phyloP scores from a whole-genome alignment of 331 rosid genomes.

The Pyracantha coccinea region DNA sequence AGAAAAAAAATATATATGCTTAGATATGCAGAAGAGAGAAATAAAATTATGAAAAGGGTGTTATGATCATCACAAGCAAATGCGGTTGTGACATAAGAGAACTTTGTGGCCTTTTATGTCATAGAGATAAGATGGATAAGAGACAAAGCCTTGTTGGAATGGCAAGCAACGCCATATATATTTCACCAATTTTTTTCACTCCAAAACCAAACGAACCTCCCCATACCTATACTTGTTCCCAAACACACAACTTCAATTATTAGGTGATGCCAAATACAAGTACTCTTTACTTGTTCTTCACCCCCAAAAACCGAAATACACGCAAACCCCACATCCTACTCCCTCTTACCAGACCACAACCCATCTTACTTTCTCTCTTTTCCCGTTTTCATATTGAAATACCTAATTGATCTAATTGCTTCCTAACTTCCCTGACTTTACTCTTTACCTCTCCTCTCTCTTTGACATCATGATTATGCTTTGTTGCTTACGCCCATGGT shows the following conservation, averaged over 20 bases:
- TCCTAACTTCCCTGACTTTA: constrained; percentile 18
- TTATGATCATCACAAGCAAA: background rate
- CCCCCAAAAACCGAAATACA: background rate
- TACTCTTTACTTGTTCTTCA: background rate
- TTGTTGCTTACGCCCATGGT: background rate
- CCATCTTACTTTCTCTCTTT: background rate
- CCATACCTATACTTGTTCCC: constrained; percentile 21
- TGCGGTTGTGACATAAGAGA: background rate
- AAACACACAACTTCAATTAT: constrained; percentile 15
- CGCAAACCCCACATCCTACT: constrained; percentile 23
- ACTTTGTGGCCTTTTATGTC: background rate
- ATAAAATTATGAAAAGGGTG: background rate
- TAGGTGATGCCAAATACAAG: background rate
- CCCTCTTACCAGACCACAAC: constrained; percentile 1
- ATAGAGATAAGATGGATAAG: background rate
- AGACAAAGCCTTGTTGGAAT: background rate
- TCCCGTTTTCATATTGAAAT: constrained; percentile 1
- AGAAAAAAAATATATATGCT: too few relatives aligned
- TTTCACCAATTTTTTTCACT: background rate
- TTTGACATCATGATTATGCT: background rate
- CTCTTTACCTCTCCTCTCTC: background rate
- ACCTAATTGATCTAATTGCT: constrained; percentile 14
- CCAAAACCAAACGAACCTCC: background rate
- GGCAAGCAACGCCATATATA: constrained; percentile 4
- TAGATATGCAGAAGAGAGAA: background rate